Evolutionary conservation across 805 yeast genomes (phyloP).

Genomic region (Yueomyces sinensis): DNA sequence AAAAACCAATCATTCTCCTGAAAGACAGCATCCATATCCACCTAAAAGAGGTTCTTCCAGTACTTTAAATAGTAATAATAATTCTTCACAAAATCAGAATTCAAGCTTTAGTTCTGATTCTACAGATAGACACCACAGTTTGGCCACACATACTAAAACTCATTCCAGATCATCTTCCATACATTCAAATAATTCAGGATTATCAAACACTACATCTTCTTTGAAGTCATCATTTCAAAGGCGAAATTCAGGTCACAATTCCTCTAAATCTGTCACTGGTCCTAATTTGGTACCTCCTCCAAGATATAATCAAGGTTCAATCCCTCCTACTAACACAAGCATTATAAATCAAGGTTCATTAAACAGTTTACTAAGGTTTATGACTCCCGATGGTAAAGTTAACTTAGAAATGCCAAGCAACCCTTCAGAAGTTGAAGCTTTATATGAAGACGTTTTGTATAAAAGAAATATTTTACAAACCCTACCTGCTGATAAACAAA

Average conservation of each 20-base stretch:
- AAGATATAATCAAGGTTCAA: not conserved
- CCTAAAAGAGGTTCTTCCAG: not conserved
- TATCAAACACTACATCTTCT: not conserved
- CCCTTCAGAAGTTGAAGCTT: slow-evolving; percentile 50
- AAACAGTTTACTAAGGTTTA: slow-evolving; percentile 16
- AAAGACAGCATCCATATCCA: too few relatives aligned
- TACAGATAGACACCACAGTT: too few relatives aligned
- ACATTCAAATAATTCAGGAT: slow-evolving; percentile 16
- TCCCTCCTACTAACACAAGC: slow-evolving; percentile 9
- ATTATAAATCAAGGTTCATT: slow-evolving; percentile 17
- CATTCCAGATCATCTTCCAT: slow-evolving; percentile 7
- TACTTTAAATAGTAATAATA: not conserved
- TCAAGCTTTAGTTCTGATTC: too few relatives aligned
- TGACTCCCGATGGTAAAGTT: slow-evolving; percentile 20
- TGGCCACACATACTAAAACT: not conserved
- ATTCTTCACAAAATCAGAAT: not conserved
- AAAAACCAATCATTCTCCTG: too few relatives aligned
- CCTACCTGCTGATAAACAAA: slow-evolving; percentile 58
- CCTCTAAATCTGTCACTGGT: not conserved
- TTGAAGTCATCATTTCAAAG: not conserved
- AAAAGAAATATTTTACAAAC: slow-evolving; percentile 58
- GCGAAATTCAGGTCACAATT: not conserved
- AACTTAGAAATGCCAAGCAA: slow-evolving; percentile 55
- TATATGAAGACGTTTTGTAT: slow-evolving; percentile 72
- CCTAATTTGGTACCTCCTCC: too few relatives aligned